Base-by-base conservation (phyloP, 306 rosid genomes). In the Rubus parviflorus region DNA sequence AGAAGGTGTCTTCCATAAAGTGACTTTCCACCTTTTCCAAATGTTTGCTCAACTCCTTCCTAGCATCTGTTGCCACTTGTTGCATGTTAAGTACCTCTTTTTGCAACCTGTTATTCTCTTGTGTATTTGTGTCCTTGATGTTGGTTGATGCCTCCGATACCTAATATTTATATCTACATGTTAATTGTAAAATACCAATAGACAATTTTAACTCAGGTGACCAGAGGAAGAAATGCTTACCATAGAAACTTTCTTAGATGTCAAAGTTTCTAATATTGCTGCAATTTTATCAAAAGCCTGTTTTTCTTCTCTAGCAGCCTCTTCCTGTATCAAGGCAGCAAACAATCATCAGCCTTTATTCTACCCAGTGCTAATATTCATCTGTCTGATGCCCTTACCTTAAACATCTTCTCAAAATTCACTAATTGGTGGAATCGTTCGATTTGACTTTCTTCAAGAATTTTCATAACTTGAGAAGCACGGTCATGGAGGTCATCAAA, bases 361-460 rank as follows among this genome's bases (percentile, higher is more conserved):
- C 60, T 63, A 54, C 22, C 57, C 15, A 19, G 3, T 51, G 12
- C 51, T 7, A 48, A 47, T 76, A 66, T 58, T 73, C 52, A 60
- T 71, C 47, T 8, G 45, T 25, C 56, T 19, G 17, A 10, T 48
- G 65, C n/a, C 1, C 78, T 49, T 83, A 92, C 98, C 98, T 89
- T 88, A 73, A 94, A 94, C 84, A 53, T 84, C 87, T 81, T 89
- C 88, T 90, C 97, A 82, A 92, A 90, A 51, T 85, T 82, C 49
- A 75, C 77, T 48, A 94, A 82, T 74, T 87, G 90, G 77, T 83
- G 37, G 68, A 70, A 76, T 84, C 90, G 87, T 78, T 85, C 88
- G 66, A 61, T 76, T 41, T 92, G 90, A 74, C 80, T 87, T 83
- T 90, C 89, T 79, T 94, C 93, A 72, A 90, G 75, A 78, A 82